Percentiles rank a stretch among this genome's conserved stretches.
These are phyloP conservation scores for Xanthoceras sorbifolium DNA, from an alignment of 345 rosid genomes.

Conservation along the genomic window DNA sequence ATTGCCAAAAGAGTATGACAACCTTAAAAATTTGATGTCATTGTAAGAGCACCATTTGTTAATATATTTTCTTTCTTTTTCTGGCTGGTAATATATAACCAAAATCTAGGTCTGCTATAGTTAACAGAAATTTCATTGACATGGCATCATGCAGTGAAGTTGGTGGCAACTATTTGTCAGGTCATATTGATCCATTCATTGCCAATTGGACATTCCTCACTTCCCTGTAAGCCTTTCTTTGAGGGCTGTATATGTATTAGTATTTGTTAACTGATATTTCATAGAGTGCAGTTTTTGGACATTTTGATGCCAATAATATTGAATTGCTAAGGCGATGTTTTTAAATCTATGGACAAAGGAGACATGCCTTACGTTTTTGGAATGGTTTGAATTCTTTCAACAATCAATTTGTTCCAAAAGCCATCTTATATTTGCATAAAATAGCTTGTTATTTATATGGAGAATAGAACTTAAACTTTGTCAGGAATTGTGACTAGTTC, in stretches of 20 bases:
- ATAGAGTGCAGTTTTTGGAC: too few relatives aligned
- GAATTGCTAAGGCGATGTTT: not conserved
- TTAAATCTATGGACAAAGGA: not conserved
- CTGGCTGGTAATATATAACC: too few relatives aligned
- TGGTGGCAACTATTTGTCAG: constrained; percentile 14
- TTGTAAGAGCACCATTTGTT: constrained; percentile 4
- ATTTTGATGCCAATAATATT: too few relatives aligned
- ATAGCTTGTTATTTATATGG: too few relatives aligned
- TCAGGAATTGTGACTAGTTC: not conserved
- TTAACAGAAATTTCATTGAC: not conserved
- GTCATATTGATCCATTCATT: constrained; percentile 13
- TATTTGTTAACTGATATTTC: too few relatives aligned
- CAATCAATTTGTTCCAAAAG: too few relatives aligned
- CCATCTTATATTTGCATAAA: too few relatives aligned
- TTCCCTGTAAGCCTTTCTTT: not conserved
- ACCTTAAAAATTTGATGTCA: not conserved
- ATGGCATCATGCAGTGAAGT: constrained; percentile 4
- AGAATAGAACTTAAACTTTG: too few relatives aligned
- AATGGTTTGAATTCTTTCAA: too few relatives aligned
- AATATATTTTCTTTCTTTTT: not conserved
- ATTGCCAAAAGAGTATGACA: not conserved
- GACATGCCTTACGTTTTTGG: too few relatives aligned
- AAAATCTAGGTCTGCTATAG: too few relatives aligned
- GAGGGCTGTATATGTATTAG: not conserved
- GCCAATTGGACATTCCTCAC: constrained; percentile 7